Evolutionary conservation across 768 basidiomycete species (phyloP).

Genomic region (Pholiota molesta): DNA sequence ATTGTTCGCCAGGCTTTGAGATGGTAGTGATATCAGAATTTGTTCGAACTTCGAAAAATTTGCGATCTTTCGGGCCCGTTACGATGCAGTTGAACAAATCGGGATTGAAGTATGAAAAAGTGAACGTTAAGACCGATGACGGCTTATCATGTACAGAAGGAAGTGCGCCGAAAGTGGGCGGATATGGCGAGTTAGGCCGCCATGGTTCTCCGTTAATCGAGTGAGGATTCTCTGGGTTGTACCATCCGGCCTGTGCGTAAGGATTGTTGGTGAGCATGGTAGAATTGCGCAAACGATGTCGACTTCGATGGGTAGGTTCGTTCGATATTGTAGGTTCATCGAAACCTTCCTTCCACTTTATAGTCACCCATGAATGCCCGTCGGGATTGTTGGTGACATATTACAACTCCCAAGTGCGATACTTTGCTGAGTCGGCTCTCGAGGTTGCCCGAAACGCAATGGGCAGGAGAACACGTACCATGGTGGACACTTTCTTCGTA

Average conservation of each 20-base stretch:
- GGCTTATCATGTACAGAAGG: conserved; percentile 17
- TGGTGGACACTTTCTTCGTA: background rate
- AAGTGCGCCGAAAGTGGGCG: conserved; percentile 31
- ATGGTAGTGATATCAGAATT: conserved; percentile 10
- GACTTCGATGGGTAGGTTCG: background rate
- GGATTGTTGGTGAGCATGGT: conserved; percentile 31
- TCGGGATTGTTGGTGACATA: background rate
- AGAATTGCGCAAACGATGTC: background rate
- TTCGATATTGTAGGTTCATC: background rate
- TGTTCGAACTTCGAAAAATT: conserved; percentile 40
- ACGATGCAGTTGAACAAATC: conserved; percentile 47
- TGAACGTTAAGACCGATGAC: conserved; percentile 17
- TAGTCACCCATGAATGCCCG: background rate
- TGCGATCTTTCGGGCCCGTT: conserved; percentile 42
- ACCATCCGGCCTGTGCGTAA: conserved; percentile 35
- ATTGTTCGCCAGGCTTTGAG: conserved; percentile 17
- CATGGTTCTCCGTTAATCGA: conserved; percentile 26
- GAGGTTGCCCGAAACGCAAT: background rate
- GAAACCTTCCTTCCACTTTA: background rate
- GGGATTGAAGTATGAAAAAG: conserved; percentile 37
- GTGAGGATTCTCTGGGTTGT: conserved; percentile 30
- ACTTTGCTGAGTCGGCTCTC: background rate
- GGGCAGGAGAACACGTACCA: background rate
- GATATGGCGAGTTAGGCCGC: conserved; percentile 14
- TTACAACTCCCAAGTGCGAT: background rate